Conservation (phyloP, 306 rosid species). For the Citrullus mucosospermus region DNA sequence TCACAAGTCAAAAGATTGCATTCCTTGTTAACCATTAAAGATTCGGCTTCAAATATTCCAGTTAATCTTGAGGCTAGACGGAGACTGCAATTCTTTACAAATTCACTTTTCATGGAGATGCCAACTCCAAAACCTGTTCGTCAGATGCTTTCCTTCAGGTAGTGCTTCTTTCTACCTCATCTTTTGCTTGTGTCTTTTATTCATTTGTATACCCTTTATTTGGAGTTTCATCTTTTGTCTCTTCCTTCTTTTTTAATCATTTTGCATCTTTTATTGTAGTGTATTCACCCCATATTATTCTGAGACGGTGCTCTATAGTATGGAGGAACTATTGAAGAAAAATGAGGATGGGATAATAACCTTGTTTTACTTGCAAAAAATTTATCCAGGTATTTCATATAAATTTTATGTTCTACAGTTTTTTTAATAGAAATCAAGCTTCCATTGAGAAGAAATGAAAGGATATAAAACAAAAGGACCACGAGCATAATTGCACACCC, state of each 20-base stretch:
- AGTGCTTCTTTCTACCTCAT: not conserved
- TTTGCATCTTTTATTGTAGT: not conserved
- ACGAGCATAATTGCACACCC: no score
- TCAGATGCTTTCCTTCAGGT: constrained; percentile 84
- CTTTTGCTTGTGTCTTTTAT: constrained; percentile 14
- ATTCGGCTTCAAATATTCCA: constrained; percentile 81
- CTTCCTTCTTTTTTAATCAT: constrained; percentile 14
- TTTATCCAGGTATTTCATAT: constrained; percentile 50
- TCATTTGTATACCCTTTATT: constrained; percentile 15
- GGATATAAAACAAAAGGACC: no score
- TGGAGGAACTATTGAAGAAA: constrained; percentile 65
- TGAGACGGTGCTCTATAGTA: constrained; percentile 79
- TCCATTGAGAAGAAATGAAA: no score
- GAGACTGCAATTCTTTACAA: constrained; percentile 68
- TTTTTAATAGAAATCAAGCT: no score
- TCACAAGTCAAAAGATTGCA: constrained; percentile 66
- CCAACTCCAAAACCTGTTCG: constrained; percentile 68
- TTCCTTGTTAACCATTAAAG: constrained; percentile 77
- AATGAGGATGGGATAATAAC: constrained; percentile 90
- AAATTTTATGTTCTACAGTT: not conserved
- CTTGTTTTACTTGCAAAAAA: constrained; percentile 86
- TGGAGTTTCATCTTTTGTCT: constrained; percentile 8
- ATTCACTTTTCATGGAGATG: constrained; percentile 89
- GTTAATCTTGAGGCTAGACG: constrained; percentile 89
- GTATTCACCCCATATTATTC: constrained; percentile 90